phyloP scores from a whole-genome alignment of 1,139 yeast genomes.

The Geotrichum fermentans region DNA sequence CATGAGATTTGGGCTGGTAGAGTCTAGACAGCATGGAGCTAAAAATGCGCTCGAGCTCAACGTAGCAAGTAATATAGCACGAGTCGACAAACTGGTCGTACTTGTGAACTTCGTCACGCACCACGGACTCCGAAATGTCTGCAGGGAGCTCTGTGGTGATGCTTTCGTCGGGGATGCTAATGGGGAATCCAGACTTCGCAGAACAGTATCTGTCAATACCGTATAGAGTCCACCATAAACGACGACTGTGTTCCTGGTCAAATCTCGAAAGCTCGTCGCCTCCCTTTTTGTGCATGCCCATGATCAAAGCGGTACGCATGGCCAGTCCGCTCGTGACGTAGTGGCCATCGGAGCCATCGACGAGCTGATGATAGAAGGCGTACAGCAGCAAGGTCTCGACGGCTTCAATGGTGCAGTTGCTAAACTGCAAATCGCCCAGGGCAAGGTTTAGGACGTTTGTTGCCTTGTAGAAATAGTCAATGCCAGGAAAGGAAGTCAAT shows the following conservation, averaged over 20 bases:
- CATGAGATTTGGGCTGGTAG: constrained; percentile 56
- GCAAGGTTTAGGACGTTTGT: constrained; percentile 23
- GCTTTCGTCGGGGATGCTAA: constrained; percentile 72
- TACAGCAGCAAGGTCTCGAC: constrained; percentile 70
- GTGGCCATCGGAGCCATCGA: constrained; percentile 79
- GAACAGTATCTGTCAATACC: constrained; percentile 84
- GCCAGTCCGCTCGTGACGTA: constrained; percentile 80
- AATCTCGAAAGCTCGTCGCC: constrained; percentile 11
- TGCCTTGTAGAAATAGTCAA: constrained; percentile 25
- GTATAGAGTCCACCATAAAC: constrained; percentile 90
- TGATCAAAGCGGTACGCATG: constrained; percentile 61
- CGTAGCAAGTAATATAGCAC: constrained; percentile 72
- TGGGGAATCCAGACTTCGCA: constrained; percentile 78
- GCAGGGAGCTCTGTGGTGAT: constrained; percentile 62
- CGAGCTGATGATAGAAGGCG: constrained; percentile 78
- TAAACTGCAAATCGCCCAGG: constrained; percentile 26
- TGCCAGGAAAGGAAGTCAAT: constrained; percentile 22
- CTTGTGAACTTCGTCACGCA: background rate
- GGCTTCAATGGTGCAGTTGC: constrained; percentile 39
- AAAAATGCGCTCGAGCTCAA: constrained; percentile 73
- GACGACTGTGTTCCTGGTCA: constrained; percentile 60
- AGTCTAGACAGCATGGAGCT: constrained; percentile 67
- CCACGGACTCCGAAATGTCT: constrained; percentile 35
- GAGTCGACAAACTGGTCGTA: constrained; percentile 71
- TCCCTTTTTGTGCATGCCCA: constrained; percentile 59